These are phyloP conservation scores for Colletotrichum sp. DNA, from an alignment of 2,329 filamentous ascomycete species.

Conservation along the genomic window DNA sequence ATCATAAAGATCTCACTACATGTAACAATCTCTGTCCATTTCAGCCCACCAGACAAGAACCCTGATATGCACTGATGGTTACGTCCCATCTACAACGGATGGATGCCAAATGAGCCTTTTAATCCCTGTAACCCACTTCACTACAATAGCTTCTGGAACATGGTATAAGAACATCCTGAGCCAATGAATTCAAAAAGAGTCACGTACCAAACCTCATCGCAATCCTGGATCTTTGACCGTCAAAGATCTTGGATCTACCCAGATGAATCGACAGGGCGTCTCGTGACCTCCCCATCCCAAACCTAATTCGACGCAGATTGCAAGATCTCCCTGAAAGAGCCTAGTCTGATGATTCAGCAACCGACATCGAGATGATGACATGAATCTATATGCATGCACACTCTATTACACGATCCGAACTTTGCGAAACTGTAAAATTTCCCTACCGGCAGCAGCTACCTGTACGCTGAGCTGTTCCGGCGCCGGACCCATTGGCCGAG, in stretches of 20 bases:
- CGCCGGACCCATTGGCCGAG: neutral
- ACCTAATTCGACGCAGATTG: neutral
- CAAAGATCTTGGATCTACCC: neutral
- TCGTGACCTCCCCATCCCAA: neutral
- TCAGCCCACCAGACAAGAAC: neutral
- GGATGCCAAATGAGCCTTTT: neutral
- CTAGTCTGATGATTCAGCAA: neutral
- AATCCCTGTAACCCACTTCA: neutral
- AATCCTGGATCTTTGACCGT: neutral
- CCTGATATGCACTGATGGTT: neutral
- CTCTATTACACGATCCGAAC: neutral
- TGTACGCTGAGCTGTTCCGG: neutral
- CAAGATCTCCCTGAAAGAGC: neutral
- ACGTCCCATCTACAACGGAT: neutral
- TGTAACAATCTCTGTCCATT: neutral
- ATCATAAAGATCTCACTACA: neutral
- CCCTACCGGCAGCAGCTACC: neutral
- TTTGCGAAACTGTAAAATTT: neutral
- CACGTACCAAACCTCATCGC: neutral
- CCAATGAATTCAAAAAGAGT: neutral
- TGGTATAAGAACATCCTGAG: neutral
- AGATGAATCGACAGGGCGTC: neutral
- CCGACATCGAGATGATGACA: neutral
- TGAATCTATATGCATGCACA: neutral
- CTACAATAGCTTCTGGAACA: neutral